These are phyloP conservation scores for Hericium erinaceus DNA, from an alignment of 768 basidiomycete species.

Conservation along the genomic window DNA sequence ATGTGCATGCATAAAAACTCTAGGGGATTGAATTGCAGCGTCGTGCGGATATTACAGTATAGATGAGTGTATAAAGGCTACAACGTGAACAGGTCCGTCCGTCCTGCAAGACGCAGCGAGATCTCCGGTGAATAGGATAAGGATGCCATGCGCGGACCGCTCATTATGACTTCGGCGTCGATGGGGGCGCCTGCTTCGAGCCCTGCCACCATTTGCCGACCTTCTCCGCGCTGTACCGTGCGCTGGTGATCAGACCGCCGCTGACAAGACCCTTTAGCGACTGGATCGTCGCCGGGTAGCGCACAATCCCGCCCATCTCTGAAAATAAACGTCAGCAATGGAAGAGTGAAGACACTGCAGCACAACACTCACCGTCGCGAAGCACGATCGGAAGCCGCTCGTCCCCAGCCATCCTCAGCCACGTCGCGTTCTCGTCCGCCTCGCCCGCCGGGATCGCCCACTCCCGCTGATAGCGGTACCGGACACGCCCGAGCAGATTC, in stretches of 20 bases:
- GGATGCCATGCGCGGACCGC: not conserved
- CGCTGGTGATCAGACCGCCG: conserved; percentile 71
- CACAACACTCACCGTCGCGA: conserved; percentile 32
- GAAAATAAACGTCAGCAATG: conserved; percentile 3
- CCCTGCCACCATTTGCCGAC: conserved; percentile 76
- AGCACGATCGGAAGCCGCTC: conserved; percentile 44
- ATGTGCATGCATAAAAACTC: not conserved
- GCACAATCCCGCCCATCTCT: conserved; percentile 77
- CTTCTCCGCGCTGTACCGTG: conserved; percentile 68
- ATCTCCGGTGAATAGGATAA: conserved; percentile 3
- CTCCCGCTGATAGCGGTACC: conserved; percentile 35
- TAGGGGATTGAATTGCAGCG: not conserved
- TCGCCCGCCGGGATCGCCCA: conserved; percentile 32
- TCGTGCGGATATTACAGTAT: not conserved
- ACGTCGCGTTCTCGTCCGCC: conserved; percentile 67
- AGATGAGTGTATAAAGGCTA: not conserved
- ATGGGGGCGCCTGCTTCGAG: conserved; percentile 35
- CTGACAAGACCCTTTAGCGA: conserved; percentile 79
- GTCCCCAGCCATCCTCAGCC: conserved; percentile 64
- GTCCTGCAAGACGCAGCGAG: not conserved
- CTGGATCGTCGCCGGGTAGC: conserved; percentile 78
- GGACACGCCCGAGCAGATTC: conserved; percentile 49
- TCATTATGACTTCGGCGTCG: not conserved
- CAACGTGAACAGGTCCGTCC: not conserved
- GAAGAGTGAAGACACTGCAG: not conserved